A percentile compares a stretch with the other conserved stretches of the same genome.
phyloP scores from a whole-genome alignment of 257 asterid genomes.

The Solanum habrochaites region DNA sequence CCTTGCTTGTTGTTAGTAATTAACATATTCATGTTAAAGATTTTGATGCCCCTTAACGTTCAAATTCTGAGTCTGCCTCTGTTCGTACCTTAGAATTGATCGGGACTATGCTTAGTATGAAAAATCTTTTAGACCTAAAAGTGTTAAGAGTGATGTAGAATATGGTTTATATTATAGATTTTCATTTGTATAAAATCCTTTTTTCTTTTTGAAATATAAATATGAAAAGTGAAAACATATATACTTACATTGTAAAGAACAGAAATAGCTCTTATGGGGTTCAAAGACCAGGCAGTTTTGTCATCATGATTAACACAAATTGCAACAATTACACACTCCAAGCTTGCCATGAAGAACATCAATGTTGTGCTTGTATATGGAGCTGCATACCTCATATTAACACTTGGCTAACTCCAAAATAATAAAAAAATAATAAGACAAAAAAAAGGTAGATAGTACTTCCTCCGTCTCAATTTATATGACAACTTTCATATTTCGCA shows the following conservation, averaged over 20 bases:
- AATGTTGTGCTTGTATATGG: slow-evolving; percentile 73
- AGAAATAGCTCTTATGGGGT: slow-evolving; percentile 51
- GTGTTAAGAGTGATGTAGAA: not conserved
- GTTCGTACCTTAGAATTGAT: no score
- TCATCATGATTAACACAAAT: slow-evolving; percentile 32
- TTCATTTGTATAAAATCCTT: not conserved
- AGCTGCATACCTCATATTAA: slow-evolving; percentile 44
- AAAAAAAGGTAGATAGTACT: not conserved
- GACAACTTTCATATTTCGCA: not conserved
- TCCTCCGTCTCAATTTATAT: not conserved
- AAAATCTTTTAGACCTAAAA: not conserved
- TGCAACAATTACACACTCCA: slow-evolving; percentile 51
- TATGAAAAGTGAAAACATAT: not conserved
- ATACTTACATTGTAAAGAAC: slow-evolving; percentile 42
- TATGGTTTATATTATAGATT: not conserved
- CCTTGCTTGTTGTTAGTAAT: not conserved
- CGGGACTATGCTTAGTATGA: not conserved
- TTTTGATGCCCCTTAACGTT: not conserved
- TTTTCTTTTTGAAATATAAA: not conserved
- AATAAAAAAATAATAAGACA: not conserved
- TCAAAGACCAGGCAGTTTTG: slow-evolving; percentile 54
- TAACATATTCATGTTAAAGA: not conserved
- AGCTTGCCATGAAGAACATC: slow-evolving; percentile 59
- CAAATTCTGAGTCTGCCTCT: no score
- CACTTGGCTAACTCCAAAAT: slow-evolving; percentile 27